Evolutionary conservation across 1,284 basidiomycete genomes (phyloP).

Genomic region (Tetrapyrgos nigripes): DNA sequence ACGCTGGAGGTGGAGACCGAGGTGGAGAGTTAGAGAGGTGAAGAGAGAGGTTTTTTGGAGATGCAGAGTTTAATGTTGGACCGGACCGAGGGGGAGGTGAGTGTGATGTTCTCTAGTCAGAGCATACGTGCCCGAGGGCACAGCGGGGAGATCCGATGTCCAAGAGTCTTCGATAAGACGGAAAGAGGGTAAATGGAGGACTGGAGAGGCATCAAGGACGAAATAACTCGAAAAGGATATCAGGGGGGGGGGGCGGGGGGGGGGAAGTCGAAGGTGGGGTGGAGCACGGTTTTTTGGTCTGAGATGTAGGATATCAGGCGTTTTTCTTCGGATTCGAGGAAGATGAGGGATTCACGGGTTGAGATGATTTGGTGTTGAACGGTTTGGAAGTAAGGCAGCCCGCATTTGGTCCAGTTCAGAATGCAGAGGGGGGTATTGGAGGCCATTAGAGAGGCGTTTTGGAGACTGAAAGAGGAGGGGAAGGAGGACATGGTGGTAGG

Average conservation of each 20-base stretch:
- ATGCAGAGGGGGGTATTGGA: too few species aligned
- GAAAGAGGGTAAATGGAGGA: not conserved
- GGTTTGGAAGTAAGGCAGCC: too few species aligned
- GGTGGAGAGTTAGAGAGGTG: not conserved
- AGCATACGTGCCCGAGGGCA: constrained; percentile 8
- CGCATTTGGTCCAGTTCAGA: too few species aligned
- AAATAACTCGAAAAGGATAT: constrained; percentile 4
- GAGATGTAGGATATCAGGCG: not conserved
- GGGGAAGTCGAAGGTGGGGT: not conserved
- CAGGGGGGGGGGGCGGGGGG: too few species aligned
- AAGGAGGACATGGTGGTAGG: too few species aligned
- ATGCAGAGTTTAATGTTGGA: not conserved
- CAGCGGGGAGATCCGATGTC: constrained; percentile 3
- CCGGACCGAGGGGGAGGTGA: constrained; percentile 11
- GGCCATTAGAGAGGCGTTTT: too few species aligned
- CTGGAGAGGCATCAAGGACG: not conserved
- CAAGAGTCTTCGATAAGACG: not conserved
- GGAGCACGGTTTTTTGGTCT: not conserved
- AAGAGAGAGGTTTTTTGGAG: not conserved
- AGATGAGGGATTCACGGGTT: not conserved
- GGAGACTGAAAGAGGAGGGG: too few species aligned
- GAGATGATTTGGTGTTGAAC: not conserved
- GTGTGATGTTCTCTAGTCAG: not conserved
- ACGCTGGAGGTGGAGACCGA: not conserved
- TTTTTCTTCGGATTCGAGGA: not conserved